Conservation (phyloP, 805 yeast species). For the Candida krabiensis region DNA sequence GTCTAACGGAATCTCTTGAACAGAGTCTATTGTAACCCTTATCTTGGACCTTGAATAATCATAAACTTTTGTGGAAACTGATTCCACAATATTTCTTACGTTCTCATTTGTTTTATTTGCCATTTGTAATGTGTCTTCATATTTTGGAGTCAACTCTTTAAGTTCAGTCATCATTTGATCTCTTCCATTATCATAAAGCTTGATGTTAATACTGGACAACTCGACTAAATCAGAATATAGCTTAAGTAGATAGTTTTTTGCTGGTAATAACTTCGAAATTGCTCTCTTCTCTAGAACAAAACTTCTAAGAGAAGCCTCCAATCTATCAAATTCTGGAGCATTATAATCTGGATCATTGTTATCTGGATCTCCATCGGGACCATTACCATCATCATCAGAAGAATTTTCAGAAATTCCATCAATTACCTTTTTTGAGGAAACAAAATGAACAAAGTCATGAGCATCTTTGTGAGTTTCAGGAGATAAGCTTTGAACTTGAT, state of each 20-base stretch:
- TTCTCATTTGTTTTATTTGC: conserved; percentile 57
- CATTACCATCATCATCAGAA: conserved; percentile 37
- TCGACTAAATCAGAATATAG: conserved; percentile 62
- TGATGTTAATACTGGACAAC: conserved; percentile 62
- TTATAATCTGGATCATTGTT: conserved; percentile 33
- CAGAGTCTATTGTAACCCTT: conserved; percentile 46
- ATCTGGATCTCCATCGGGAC: conserved; percentile 31
- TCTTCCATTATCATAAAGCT: conserved; percentile 51
- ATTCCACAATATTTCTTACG: conserved; percentile 65
- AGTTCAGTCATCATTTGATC: conserved; percentile 49
- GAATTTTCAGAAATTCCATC: conserved; percentile 36
- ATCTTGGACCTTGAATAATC: conserved; percentile 58
- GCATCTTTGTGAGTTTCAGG: conserved; percentile 92
- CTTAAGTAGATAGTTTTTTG: conserved; percentile 79
- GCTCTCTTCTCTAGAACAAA: conserved; percentile 90
- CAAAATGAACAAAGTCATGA: conserved; percentile 90
- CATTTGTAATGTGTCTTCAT: conserved; percentile 50
- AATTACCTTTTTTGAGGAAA: conserved; percentile 59
- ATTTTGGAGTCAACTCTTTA: conserved; percentile 60
- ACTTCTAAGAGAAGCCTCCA: conserved; percentile 81
- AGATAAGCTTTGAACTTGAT: conserved; percentile 79
- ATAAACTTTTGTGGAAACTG: conserved; percentile 56
- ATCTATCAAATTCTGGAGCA: conserved; percentile 72
- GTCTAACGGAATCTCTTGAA: conserved; percentile 29
- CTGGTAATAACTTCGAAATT: conserved; percentile 86